Conservation (phyloP, 352 stramenopile genomes). For the Thalassiosira livingstoniorum region DNA sequence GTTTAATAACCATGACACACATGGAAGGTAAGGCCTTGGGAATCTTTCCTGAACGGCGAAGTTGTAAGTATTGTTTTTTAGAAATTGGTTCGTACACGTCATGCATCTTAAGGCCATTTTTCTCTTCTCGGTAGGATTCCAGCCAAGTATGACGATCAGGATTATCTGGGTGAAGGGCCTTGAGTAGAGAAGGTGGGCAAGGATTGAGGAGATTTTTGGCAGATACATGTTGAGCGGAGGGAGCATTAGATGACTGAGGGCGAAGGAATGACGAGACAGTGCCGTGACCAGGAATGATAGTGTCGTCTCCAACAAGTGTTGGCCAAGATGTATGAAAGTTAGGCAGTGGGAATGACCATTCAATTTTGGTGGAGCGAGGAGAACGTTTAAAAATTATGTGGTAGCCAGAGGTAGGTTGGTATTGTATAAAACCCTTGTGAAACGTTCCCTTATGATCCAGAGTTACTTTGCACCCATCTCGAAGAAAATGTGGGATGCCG, state of each 20-base stretch:
- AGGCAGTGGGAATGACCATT: conserved; percentile 17
- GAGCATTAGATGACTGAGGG: conserved; percentile 10
- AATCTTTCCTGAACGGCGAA: conserved; percentile 1
- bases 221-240: conserved; percentile 15
- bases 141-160: conserved; percentile 23
- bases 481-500: neutral
- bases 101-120: conserved; percentile 9
- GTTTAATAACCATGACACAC: conserved; percentile 58
- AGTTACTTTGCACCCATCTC: conserved; percentile 9
- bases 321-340: conserved; percentile 14
- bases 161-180: conserved; percentile 16
- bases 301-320: conserved; percentile 1
- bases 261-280: conserved; percentile 20
- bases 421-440: conserved; percentile 13
- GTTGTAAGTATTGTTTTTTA: conserved; percentile 18
- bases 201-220: conserved; percentile 10
- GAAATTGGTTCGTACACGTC: conserved; percentile 39
- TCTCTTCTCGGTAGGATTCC: conserved; percentile 23
- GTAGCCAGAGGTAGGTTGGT: neutral
- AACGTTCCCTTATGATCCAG: conserved; percentile 21
- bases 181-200: conserved; percentile 10
- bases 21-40: conserved; percentile 39
- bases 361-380: conserved; percentile 3
- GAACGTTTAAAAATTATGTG: neutral
- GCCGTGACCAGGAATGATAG: conserved; percentile 24